A percentile compares a stretch with the other conserved stretches of the same genome.
Conservation (phyloP, 2,329 filamentous ascomycete genomes). For the Pseudocercospora vitis region DNA sequence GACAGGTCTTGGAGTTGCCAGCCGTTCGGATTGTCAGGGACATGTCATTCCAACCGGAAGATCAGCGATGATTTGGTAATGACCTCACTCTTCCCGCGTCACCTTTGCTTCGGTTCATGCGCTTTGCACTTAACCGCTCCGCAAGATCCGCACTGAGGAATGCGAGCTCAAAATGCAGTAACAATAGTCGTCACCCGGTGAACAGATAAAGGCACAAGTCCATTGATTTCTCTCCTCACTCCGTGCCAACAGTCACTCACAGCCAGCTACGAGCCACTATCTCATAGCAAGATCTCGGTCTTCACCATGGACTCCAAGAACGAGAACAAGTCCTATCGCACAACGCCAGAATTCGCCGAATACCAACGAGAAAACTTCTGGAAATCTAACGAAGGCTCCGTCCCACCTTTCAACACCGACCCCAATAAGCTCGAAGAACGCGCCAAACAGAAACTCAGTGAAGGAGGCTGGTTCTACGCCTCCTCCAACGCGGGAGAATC, state of each 20-base stretch:
- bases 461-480: slow-evolving; percentile 61
- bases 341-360: slow-evolving; percentile 55
- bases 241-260: too few relatives aligned
- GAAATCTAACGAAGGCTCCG: slow-evolving; percentile 53
- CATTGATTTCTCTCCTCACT: too few relatives aligned
- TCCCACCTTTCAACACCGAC: slow-evolving; percentile 56
- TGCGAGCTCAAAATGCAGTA: too few relatives aligned
- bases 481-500: slow-evolving; percentile 59
- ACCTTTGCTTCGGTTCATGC: not conserved
- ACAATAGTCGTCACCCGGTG: too few relatives aligned
- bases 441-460: slow-evolving; percentile 57
- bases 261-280: too few relatives aligned
- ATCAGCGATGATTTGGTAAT: not conserved
- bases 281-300: too few relatives aligned
- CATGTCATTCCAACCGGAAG: not conserved
- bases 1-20: not conserved
- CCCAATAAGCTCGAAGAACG: slow-evolving; percentile 60
- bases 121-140: not conserved
- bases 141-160: not conserved
- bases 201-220: not conserved
- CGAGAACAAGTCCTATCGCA: slow-evolving; percentile 52
- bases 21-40: not conserved
- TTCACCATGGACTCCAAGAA: slow-evolving; percentile 51
- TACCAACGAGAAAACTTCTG: slow-evolving; percentile 59
- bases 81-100: not conserved